A percentile compares a stretch with the other conserved stretches of the same genome.
These are phyloP conservation scores for Excoecaria agallocha DNA, from an alignment of 345 rosid species.

Conservation along the genomic window DNA sequence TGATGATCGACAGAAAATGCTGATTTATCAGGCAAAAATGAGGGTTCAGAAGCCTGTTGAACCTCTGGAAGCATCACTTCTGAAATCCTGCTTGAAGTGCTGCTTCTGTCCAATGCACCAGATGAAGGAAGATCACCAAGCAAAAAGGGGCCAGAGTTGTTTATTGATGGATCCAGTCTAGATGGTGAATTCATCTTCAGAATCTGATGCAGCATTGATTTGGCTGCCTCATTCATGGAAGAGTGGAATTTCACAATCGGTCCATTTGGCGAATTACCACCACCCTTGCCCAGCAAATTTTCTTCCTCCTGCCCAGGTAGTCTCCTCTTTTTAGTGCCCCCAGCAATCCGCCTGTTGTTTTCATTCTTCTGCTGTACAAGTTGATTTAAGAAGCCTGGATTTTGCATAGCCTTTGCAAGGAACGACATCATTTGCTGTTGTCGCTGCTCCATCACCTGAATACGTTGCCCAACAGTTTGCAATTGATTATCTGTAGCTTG, in stretches of 20 bases:
- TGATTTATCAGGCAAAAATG: slow-evolving; percentile 25
- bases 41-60: slow-evolving; percentile 6
- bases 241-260: slow-evolving; percentile 33
- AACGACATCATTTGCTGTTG: slow-evolving; percentile 98
- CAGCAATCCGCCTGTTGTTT: slow-evolving; percentile 50
- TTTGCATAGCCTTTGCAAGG: slow-evolving; percentile 91
- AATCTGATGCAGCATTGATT: slow-evolving; percentile 31
- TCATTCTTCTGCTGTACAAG: slow-evolving; percentile 93
- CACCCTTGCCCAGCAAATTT: slow-evolving; percentile 4
- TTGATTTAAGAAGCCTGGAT: slow-evolving; percentile 89
- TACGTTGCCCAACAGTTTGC: slow-evolving; percentile 78
- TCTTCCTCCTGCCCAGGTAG: slow-evolving; percentile 28
- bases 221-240: slow-evolving; percentile 35
- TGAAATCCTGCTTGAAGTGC: slow-evolving; percentile 14
- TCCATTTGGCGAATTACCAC: slow-evolving; percentile 10
- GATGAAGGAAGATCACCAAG: slow-evolving; percentile 15
- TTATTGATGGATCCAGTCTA: slow-evolving; percentile 22
- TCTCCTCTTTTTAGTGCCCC: slow-evolving; percentile 30
- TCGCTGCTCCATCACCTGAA: slow-evolving; percentile 94
- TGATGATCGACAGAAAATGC: slow-evolving; percentile 28
- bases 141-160: slow-evolving; percentile 21
- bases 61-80: slow-evolving; percentile 24
- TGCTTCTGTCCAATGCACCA: slow-evolving; percentile 9
- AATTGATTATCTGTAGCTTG: slow-evolving; percentile 83
- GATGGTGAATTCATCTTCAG: slow-evolving; percentile 28